A percentile compares a stretch with the other conserved stretches of the same genome.
phyloP scores from a whole-genome alignment of 495 filamentous ascomycete genomes.

The Ascodesmis nigricans region DNA sequence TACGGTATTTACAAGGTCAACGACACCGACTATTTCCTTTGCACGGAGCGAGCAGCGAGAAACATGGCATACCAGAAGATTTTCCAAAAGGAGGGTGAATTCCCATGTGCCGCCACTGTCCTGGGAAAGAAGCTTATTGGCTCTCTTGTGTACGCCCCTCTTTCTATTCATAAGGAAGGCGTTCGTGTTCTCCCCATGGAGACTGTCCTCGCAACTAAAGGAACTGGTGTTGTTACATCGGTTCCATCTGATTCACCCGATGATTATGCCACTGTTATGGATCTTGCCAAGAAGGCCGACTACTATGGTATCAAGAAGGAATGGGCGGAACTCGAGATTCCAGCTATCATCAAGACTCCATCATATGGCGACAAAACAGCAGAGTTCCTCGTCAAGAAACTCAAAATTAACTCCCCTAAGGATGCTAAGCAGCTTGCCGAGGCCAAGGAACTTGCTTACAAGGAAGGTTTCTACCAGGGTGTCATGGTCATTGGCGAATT shows the following conservation, averaged over 20 bases:
- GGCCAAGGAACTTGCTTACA: conserved; percentile 91
- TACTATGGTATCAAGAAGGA: conserved; percentile 94
- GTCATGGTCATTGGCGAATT: conserved; percentile 77
- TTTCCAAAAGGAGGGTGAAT: conserved; percentile 52
- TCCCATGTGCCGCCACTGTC: conserved; percentile 49
- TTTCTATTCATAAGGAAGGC: conserved; percentile 64
- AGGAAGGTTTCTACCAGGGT: conserved; percentile 93
- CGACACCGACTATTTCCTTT: conserved; percentile 65
- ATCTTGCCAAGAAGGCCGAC: conserved; percentile 89
- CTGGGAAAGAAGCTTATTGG: conserved; percentile 64
- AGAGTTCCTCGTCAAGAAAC: conserved; percentile 59
- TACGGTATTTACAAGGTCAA: conserved; percentile 76
- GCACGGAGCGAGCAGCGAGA: conserved; percentile 65
- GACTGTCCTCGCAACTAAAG: conserved; percentile 70
- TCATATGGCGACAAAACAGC: conserved; percentile 72
- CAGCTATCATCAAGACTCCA: conserved; percentile 76
- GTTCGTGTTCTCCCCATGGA: conserved; percentile 91
- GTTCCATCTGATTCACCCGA: conserved; percentile 92
- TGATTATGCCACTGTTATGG: conserved; percentile 72
- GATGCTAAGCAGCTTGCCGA: conserved; percentile 72
- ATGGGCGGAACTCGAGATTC: conserved; percentile 75
- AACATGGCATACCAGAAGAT: conserved; percentile 93
- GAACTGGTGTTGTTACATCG: conserved; percentile 86
- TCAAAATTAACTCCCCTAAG: conserved; percentile 94
- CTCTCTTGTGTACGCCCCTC: conserved; percentile 64